Percentiles rank a stretch among this genome's conserved stretches.
These are phyloP conservation scores for Puya raimondii DNA, from an alignment of 176 grass and related monocot genomes.

Conservation along the genomic window DNA sequence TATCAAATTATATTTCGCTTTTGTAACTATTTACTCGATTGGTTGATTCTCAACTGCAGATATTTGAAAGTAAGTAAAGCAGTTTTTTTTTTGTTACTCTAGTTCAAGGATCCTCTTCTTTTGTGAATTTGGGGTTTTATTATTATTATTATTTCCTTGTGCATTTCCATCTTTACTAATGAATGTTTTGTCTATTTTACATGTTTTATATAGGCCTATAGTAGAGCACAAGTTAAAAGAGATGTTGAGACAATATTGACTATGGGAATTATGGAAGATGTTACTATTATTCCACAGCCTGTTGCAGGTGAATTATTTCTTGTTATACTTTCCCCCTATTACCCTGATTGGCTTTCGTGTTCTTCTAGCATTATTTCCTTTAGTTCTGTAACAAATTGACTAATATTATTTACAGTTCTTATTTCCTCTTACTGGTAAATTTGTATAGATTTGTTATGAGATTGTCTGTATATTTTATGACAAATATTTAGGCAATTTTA, in stretches of 20 bases:
- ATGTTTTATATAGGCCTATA: constrained; percentile 55
- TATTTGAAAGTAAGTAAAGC: neutral
- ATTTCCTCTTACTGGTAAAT: neutral
- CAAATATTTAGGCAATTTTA: neutral
- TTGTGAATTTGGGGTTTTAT: constrained; percentile 7
- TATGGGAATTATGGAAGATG: constrained; percentile 99
- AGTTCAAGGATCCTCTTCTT: neutral
- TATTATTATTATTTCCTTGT: neutral
- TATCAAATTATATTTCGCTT: neutral
- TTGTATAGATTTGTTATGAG: neutral
- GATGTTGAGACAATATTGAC: constrained; percentile 97
- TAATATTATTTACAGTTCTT: neutral
- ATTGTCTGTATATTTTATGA: neutral
- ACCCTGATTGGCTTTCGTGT: constrained; percentile 1
- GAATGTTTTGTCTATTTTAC: neutral
- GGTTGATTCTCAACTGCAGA: neutral
- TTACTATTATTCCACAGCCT: constrained; percentile 87
- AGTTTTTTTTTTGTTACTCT: neutral
- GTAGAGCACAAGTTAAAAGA: constrained; percentile 83
- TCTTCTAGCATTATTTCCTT: neutral
- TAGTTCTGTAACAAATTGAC: neutral
- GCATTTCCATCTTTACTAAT: neutral
- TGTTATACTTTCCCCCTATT: neutral
- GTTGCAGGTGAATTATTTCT: constrained; percentile 43
- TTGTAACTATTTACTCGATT: neutral